Evolutionary conservation across 768 basidiomycete species (phyloP).

Genomic region (Boletus reticuloceps): DNA sequence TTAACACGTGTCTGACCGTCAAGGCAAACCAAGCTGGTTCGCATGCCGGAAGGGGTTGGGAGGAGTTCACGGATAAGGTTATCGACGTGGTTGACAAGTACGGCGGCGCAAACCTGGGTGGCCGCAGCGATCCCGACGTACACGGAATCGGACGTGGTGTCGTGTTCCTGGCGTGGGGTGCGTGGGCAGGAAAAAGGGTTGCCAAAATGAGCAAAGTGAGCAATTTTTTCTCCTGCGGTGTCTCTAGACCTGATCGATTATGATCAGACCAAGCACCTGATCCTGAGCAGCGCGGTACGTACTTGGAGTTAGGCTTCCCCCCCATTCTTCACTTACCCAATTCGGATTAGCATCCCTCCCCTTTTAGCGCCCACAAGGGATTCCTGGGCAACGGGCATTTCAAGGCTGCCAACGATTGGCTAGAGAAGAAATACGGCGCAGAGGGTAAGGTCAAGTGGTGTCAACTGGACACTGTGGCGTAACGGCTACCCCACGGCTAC

Average conservation of each 20-base stretch:
- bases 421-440: constrained; percentile 72
- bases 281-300: constrained; percentile 73
- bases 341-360: constrained; percentile 74
- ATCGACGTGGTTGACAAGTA: constrained; percentile 75
- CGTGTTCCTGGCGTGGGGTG: constrained; percentile 90
- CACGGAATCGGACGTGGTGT: constrained; percentile 68
- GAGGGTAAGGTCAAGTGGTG: constrained; percentile 78
- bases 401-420: constrained; percentile 82
- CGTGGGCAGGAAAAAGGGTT: constrained; percentile 81
- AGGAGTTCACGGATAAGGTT: constrained; percentile 82
- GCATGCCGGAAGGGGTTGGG: constrained; percentile 88
- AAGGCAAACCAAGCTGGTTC: constrained; percentile 72
- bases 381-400: constrained; percentile 93
- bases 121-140: constrained; percentile 31
- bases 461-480: constrained; percentile 33
- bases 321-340: constrained; percentile 28
- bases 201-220: constrained; percentile 70
- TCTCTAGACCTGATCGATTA: constrained; percentile 18
- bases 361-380: constrained; percentile 70
- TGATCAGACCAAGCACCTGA: constrained; percentile 71
- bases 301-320: constrained; percentile 5
- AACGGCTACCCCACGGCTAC: constrained; percentile 14
- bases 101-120: constrained; percentile 65
- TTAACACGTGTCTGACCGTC: constrained; percentile 93
- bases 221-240: constrained; percentile 5